Percentiles rank a stretch among this genome's conserved stretches.
Evolutionary conservation across 2,329 filamentous ascomycete species (phyloP).

Genomic region (Fusarium sarcochroum): DNA sequence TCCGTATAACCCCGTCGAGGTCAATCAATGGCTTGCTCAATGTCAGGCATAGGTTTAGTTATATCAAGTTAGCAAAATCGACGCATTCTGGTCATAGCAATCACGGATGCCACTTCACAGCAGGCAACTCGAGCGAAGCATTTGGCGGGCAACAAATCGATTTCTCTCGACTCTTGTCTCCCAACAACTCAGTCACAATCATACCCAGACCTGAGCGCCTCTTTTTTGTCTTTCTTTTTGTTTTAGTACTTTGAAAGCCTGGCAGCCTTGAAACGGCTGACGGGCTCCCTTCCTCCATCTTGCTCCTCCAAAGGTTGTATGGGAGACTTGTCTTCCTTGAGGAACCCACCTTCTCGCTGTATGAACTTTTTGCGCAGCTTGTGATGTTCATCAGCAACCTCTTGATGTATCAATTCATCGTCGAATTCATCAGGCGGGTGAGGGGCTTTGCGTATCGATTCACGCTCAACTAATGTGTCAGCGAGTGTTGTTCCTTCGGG

Average conservation of each 20-base stretch:
- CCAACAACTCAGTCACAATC: slow-evolving; percentile 22
- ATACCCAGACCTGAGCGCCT: slow-evolving; percentile 17
- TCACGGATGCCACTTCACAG: slow-evolving; percentile 44
- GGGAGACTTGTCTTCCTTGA: slow-evolving; percentile 77
- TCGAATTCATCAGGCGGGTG: slow-evolving; percentile 76
- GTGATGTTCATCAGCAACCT: slow-evolving; percentile 88
- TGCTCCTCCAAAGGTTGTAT: slow-evolving; percentile 78
- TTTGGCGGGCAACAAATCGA: slow-evolving; percentile 47
- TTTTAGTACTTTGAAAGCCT: slow-evolving; percentile 68
- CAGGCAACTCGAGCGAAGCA: slow-evolving; percentile 31
- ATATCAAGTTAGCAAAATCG: slow-evolving; percentile 22
- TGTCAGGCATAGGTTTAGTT: not conserved
- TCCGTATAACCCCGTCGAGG: slow-evolving; percentile 36
- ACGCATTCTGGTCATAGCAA: not conserved
- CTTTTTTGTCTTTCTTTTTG: slow-evolving; percentile 7
- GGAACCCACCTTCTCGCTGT: slow-evolving; percentile 85
- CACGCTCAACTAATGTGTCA: slow-evolving; percentile 70
- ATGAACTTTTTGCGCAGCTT: slow-evolving; percentile 86
- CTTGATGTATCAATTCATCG: slow-evolving; percentile 76
- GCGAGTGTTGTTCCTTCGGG: slow-evolving; percentile 71
- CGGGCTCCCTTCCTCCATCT: slow-evolving; percentile 71
- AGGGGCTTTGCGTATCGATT: slow-evolving; percentile 50
- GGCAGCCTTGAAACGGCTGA: slow-evolving; percentile 83
- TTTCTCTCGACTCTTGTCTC: slow-evolving; percentile 47
- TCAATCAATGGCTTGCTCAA: not conserved